phyloP scores from a whole-genome alignment of 352 stramenopile species.

The Aphanomyces stellatus region DNA sequence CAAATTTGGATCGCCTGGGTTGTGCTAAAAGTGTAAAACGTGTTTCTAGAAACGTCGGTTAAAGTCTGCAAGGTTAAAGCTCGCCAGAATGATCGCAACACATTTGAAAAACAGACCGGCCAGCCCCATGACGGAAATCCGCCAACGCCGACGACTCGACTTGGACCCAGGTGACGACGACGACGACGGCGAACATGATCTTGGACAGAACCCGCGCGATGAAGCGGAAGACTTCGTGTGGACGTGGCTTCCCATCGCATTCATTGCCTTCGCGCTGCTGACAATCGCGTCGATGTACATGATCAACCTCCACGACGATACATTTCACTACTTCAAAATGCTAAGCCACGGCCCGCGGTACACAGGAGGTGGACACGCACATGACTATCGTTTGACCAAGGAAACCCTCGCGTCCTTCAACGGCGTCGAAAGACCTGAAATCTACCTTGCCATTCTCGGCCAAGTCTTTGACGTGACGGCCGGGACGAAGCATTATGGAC shows the following conservation, averaged over 20 bases:
- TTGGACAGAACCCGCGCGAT: no score
- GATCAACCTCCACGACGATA: conserved; percentile 9
- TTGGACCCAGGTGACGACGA: conserved; percentile 8
- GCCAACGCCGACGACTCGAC: conserved; percentile 5
- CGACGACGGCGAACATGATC: conserved; percentile 8
- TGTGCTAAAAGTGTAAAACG: no score
- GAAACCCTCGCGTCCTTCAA: conserved; percentile 2
- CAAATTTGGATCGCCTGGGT: background rate
- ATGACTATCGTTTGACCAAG: conserved; percentile 6
- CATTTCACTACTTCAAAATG: background rate
- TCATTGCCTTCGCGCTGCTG: background rate
- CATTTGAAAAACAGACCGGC: background rate
- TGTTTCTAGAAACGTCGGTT: no score
- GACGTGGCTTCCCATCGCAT: conserved; percentile 3
- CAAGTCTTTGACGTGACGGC: conserved; percentile 18
- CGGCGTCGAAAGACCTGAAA: background rate
- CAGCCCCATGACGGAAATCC: background rate
- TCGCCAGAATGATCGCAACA: no score
- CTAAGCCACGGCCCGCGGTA: background rate
- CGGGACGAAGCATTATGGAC: background rate
- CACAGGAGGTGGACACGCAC: background rate
- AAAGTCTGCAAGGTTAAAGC: no score
- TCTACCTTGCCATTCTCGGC: conserved; percentile 11
- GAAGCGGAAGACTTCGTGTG: background rate
- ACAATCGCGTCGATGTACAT: conserved; percentile 10